Conservation (phyloP, 208 protist genomes). For the Leishmania turanica region DNA sequence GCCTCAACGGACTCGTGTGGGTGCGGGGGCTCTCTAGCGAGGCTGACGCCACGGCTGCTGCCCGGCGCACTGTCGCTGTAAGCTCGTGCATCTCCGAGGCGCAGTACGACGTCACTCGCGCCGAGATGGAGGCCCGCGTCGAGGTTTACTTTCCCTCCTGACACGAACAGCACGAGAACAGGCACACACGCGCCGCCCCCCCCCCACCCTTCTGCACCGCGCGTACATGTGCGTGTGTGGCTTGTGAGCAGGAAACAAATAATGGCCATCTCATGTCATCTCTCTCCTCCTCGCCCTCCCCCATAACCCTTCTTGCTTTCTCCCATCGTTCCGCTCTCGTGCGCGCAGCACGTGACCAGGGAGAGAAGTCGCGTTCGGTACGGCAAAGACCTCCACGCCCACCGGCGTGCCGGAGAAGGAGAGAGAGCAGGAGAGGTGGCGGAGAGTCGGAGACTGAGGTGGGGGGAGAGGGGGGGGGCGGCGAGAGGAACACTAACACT, state of each 20-base stretch:
- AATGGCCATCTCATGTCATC: neutral
- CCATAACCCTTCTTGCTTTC: neutral
- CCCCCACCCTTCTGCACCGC: neutral
- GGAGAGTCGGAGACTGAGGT: neutral
- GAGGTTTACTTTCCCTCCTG: slow-evolving; percentile 59
- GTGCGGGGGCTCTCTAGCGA: slow-evolving; percentile 61
- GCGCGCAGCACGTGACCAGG: neutral
- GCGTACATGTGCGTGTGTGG: neutral
- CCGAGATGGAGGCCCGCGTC: slow-evolving; percentile 79
- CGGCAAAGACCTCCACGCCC: neutral
- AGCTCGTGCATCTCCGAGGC: slow-evolving; percentile 73
- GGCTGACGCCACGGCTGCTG: slow-evolving; percentile 44
- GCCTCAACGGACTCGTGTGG: slow-evolving; percentile 85
- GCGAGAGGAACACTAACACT: neutral
- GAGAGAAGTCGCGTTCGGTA: neutral
- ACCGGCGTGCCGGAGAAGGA: neutral
- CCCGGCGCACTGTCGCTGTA: slow-evolving; percentile 73
- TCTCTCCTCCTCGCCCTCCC: neutral
- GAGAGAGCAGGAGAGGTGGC: neutral
- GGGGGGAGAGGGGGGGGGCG: neutral
- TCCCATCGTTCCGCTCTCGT: neutral
- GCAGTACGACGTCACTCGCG: slow-evolving; percentile 62
- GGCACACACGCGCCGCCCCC: neutral
- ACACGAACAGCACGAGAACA: neutral
- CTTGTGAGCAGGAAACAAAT: neutral